Evolutionary conservation across 2,329 filamentous ascomycete genomes (phyloP), one percentile per base, ranked within the genome.

Genomic region (Scorias spongiosa): DNA sequence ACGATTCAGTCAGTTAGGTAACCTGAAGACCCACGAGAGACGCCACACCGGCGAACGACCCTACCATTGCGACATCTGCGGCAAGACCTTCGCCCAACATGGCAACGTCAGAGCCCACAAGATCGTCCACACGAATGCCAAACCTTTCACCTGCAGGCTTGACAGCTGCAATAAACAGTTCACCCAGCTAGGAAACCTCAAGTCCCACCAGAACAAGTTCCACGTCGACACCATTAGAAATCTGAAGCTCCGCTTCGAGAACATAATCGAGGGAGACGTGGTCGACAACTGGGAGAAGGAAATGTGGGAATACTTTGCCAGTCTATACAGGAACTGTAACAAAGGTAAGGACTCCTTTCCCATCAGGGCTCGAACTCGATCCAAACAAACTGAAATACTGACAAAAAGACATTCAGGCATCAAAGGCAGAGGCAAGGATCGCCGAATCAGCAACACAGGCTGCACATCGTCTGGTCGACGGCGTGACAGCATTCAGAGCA

Each of bases 301-400:
- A 47, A 69, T 95, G 42, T 86, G 83, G 69, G 76, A 82, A 52
- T 93, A 94, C 65, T 91, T 96, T 58, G 75, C 80, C 3, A 73
- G 73, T 1, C 71, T 94, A n/a, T 95, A 94, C 72, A 94, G 93
- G 69, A 93, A 96, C 66, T 88, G 83, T 66, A 96, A 96, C 73
- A 94, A 94, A 63, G 38, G 32, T 36, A 36, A 36, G 32, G 11
- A 4, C 5, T 12, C 5, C 11, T 9, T 5, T 36, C 32, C 12
- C 9, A 36, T 36, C 32, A 36, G 4, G 3, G 32, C 32, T 12
- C 11, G 32, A 12, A 12, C 32, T 36, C 9, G 5, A 3, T 12
- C 32, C 4, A 12, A 12, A 36, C 3, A 3, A 15, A 36, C 32
- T 4, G 12, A 36, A 9, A 12, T 36, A 15, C 32, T 36, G 11